Evolutionary conservation across 768 basidiomycete species (phyloP).

Genomic region (Arthromyces matolae): DNA sequence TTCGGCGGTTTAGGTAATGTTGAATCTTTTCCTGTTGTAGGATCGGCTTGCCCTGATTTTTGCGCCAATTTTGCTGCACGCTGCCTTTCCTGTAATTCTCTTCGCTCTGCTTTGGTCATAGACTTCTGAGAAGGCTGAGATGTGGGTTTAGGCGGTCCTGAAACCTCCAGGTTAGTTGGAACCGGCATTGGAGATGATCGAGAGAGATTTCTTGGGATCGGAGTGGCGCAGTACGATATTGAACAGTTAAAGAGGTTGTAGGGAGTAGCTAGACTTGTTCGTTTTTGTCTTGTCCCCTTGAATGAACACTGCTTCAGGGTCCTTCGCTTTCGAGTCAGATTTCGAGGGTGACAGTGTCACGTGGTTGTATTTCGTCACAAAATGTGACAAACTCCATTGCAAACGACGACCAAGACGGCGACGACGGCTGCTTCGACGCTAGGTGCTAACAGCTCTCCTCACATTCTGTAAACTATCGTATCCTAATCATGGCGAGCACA

Average conservation of each 20-base stretch:
- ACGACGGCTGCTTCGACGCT: background rate
- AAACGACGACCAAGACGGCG: slow-evolving; percentile 5
- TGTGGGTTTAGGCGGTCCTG: slow-evolving; percentile 8
- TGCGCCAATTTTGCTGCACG: slow-evolving; percentile 67
- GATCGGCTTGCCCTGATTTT: slow-evolving; percentile 29
- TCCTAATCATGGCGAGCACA: slow-evolving; percentile 4
- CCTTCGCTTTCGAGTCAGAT: slow-evolving; percentile 16
- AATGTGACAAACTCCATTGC: background rate
- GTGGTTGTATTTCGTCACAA: slow-evolving; percentile 10
- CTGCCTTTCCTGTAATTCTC: slow-evolving; percentile 77
- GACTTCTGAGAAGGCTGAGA: slow-evolving; percentile 53
- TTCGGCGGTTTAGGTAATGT: slow-evolving; percentile 20
- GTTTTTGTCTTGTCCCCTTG: background rate
- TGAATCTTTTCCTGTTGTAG: slow-evolving; percentile 20
- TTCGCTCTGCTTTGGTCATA: slow-evolving; percentile 77
- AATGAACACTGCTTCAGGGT: slow-evolving; percentile 1
- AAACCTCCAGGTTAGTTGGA: slow-evolving; percentile 23
- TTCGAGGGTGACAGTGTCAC: slow-evolving; percentile 14
- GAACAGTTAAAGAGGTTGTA: background rate
- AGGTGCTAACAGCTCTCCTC: background rate
- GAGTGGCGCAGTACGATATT: background rate
- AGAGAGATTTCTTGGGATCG: background rate
- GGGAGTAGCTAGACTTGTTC: background rate
- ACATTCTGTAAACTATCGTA: slow-evolving; percentile 6
- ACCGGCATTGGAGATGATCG: slow-evolving; percentile 27